A percentile compares a stretch with the other conserved stretches of the same genome.
Conservation (phyloP, 441 rosid genomes). For the Populus hybrid region DNA sequence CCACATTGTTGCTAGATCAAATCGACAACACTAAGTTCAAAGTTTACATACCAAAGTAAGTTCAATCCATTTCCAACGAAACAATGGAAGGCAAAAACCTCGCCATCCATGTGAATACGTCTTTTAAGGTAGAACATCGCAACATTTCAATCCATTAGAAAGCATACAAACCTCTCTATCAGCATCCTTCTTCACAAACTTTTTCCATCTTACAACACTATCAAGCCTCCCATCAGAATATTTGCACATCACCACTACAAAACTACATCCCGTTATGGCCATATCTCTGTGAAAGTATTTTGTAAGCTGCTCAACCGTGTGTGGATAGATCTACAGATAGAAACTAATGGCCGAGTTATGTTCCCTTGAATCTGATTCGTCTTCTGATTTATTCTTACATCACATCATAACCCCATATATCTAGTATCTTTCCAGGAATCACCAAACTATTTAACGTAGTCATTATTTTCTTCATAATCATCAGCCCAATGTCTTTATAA, state of each 20-base stretch:
- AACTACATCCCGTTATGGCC: not conserved
- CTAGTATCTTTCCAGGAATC: not conserved
- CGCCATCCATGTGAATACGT: no score
- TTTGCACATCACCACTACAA: not conserved
- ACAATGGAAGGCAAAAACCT: no score
- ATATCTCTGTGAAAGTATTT: no score
- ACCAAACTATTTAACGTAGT: not conserved
- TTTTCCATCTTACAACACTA: not conserved
- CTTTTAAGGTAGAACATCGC: no score
- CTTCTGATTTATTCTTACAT: not conserved
- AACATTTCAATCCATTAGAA: not conserved
- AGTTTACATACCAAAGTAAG: not conserved
- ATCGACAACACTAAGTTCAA: not conserved
- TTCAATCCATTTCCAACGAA: not conserved
- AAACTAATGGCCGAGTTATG: not conserved
- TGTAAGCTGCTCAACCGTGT: not conserved
- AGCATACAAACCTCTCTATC: not conserved
- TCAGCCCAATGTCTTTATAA: not conserved
- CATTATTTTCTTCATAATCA: not conserved
- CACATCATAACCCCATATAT: not conserved
- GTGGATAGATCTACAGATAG: not conserved
- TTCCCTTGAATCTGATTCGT: not conserved
- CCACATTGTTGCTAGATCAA: not conserved
- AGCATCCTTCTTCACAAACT: not conserved
- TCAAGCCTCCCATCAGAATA: not conserved